Base-by-base conservation (phyloP, 106 monocot genomes). In the Cymbidium sinense region DNA sequence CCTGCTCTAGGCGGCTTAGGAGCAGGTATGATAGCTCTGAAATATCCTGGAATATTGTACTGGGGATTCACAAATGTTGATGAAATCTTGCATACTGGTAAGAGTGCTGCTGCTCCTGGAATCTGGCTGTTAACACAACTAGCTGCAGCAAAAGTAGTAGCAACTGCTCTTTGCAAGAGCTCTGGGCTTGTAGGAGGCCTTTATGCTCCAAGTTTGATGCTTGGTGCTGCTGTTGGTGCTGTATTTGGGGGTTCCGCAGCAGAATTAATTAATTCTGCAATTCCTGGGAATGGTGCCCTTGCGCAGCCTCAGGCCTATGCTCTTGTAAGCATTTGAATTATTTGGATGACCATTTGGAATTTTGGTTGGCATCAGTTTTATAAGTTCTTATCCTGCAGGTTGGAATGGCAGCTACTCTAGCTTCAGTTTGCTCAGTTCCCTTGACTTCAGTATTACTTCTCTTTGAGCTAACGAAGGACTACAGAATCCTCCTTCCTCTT, bases 41-140 rank as follows among this genome's bases (percentile, higher is more conserved):
- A 87, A 70, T 99, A 99, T 79, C 99, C 99, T 80, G 99, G 99
- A 73, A 85, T 90, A 78, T 83, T 99, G 35, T 99, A 99, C 77
- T 99, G 95, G 99, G 99, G 99, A 43, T 99, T 99, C 79, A 99
- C 99, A 78, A 99, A 99, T 81, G 99, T 99, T 70, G 99, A 99
- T 78, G 99, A 99, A 79, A 99, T 99, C 81, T 79, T 99, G 74
- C 99, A 99, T 70, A 95, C 99, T 35, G 99, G 99, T n/a, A 99
- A 99, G 58, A 89, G 92, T 91, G 99, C 93, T 75, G 92, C 99
- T 50, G 99, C 95, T 30, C 99, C 99, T 83, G 99, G 99, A 85
- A 95, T 99, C 76, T 95, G 99, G 99, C 88, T 95, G n/a, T 83
- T 99, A 80, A 82, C 99, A 77, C 99, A 99, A 77, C 80, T 99